phyloP scores from a whole-genome alignment of 805 yeast genomes.

The Spathaspora arborariae region DNA sequence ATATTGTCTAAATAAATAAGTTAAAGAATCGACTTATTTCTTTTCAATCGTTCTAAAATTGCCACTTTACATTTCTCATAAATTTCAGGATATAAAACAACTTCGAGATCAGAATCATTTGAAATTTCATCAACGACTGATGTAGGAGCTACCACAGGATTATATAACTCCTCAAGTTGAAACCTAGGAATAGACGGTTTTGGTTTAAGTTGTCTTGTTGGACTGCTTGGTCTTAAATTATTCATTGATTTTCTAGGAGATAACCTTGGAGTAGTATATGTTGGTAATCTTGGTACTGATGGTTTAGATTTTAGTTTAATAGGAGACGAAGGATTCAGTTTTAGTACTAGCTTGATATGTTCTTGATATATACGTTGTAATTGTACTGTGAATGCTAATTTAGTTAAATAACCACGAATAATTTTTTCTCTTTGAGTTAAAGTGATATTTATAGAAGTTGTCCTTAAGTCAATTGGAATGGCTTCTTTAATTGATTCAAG shows the following conservation, averaged over 20 bases:
- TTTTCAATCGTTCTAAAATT: conserved; percentile 18
- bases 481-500: conserved; percentile 20
- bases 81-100: conserved; percentile 11
- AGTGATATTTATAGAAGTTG: conserved; percentile 9
- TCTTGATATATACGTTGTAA: conserved; percentile 57
- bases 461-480: not conserved
- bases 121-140: not conserved
- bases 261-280: conserved; percentile 9
- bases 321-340: not conserved
- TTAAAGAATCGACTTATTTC: not conserved
- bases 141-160: conserved; percentile 19
- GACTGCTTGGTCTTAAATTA: conserved; percentile 10
- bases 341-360: conserved; percentile 13
- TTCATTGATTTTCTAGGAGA: conserved; percentile 6
- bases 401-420: conserved; percentile 45
- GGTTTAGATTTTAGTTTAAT: conserved; percentile 5
- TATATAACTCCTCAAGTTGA: conserved; percentile 20
- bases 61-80: conserved; percentile 29
- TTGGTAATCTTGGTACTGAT: conserved; percentile 1
- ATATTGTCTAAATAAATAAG: not conserved
- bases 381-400: conserved; percentile 59
- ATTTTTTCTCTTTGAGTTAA: conserved; percentile 39
- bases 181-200: conserved; percentile 24
- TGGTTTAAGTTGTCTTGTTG: conserved; percentile 9
- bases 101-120: not conserved